A percentile compares a stretch with the other conserved stretches of the same genome.
Conservation (phyloP, 106 monocot species). For the Posidonia australis region DNA sequence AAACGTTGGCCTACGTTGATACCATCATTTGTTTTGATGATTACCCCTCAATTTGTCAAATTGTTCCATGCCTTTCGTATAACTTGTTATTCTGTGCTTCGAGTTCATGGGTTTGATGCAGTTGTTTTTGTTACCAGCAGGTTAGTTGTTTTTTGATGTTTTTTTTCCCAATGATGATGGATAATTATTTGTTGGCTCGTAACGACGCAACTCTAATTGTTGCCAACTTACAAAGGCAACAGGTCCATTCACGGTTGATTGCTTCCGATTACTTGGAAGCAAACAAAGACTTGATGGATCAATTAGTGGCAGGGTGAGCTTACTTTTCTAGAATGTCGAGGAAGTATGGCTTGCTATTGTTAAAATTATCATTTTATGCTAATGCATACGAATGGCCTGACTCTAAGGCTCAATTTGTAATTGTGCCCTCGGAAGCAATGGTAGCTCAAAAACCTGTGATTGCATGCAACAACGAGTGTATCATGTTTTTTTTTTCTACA, state of each 20-base stretch:
- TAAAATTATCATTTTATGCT: neutral
- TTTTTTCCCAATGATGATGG: neutral
- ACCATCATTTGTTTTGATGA: too few species aligned
- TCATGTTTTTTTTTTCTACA: too few species aligned
- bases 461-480: too few species aligned
- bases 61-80: too few species aligned
- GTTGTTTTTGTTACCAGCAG: neutral
- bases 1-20: too few species aligned
- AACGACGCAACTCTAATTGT: conserved; percentile 79
- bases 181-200: conserved; percentile 37
- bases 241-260: conserved; percentile 60
- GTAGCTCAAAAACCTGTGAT: too few species aligned
- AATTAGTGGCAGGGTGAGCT: conserved; percentile 55
- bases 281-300: conserved; percentile 70
- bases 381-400: neutral
- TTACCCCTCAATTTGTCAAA: too few species aligned
- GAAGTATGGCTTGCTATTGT: neutral
- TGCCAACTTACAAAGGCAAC: conserved; percentile 83
- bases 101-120: neutral
- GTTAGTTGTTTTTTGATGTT: neutral
- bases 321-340: neutral
- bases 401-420: too few species aligned
- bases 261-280: conserved; percentile 79
- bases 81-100: neutral
- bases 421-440: too few species aligned